A percentile compares a stretch with the other conserved stretches of the same genome.
Conservation (phyloP, 805 yeast species). For the Lachancea fermentati region DNA sequence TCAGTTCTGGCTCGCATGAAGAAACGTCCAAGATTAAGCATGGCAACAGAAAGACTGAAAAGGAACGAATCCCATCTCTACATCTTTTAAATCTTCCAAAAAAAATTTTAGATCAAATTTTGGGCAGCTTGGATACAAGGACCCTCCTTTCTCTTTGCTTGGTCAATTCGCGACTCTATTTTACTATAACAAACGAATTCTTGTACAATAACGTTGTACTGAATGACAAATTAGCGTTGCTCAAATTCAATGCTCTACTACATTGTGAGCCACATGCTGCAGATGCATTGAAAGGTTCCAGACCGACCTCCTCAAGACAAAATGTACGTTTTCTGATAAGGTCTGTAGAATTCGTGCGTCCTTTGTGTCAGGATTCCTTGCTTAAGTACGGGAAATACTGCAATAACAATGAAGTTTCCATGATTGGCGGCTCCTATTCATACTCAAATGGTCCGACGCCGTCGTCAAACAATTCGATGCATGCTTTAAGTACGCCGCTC, state of each 20-base stretch:
- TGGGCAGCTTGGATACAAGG: constrained; percentile 20
- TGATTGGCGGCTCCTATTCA: constrained; percentile 26
- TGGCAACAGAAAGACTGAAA: background rate
- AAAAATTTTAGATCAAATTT: constrained; percentile 21
- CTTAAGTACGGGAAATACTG: constrained; percentile 28
- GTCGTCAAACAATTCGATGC: background rate
- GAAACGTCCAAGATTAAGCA: background rate
- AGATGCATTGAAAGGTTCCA: constrained; percentile 11
- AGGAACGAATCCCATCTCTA: constrained; percentile 1
- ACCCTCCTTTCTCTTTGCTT: constrained; percentile 21
- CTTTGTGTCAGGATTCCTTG: constrained; percentile 31
- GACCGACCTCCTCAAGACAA: constrained; percentile 10
- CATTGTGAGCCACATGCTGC: constrained; percentile 27
- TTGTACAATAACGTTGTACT: constrained; percentile 26
- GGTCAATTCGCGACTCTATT: constrained; percentile 23
- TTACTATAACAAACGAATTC: constrained; percentile 21
- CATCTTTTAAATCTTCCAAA: constrained; percentile 22
- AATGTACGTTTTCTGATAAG: constrained; percentile 26
- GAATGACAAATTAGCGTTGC: constrained; percentile 21
- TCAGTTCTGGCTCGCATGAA: background rate
- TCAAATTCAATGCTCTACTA: constrained; percentile 28
- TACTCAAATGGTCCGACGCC: constrained; percentile 6
- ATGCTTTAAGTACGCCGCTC: background rate
- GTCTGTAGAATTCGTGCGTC: constrained; percentile 26
- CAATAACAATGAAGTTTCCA: constrained; percentile 15